Base-by-base conservation (phyloP, 345 rosid species). In the Syzygium grande region DNA sequence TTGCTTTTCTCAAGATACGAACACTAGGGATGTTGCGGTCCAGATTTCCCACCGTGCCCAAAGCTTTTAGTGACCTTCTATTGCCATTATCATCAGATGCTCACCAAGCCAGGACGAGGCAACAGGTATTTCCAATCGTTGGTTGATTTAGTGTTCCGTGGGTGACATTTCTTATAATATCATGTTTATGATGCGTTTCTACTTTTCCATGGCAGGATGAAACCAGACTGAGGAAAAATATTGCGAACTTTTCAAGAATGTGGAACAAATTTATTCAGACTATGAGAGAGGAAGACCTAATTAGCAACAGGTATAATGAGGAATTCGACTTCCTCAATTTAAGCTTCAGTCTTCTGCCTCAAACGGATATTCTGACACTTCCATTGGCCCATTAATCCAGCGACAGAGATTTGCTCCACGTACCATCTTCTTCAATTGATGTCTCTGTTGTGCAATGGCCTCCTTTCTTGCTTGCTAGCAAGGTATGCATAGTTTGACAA, bases 11-110 rank as follows among this genome's bases (percentile, higher is more conserved):
- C 88, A n/a, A 98, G 99, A 98, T 98, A 90, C 94, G 97, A 83
- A 96, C 99, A 27, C 95, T 98, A 77, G 99, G 99, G 88, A 95
- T 98, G 99, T 88, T 98, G 90, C 95, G 98, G 88, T 96, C 99
- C 68, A 93, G 99, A 91, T 98, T 96, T 93, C 92, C 92, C 51
- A 73, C 92, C 77, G 93, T 98, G 87, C 99, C 98, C 87, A 56
- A 85, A 84, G 96, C 95, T 86, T 95, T 98, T 91, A 92, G 94
- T 89, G 58, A 85, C 63, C 89, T 78, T 89, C 98, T 98, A 89
- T 93, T 95, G 92, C 98, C 99, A 79, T 87, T 86, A 85, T 89
- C 87, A 85, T 87, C 93, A 52, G 51, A 53, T 16, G 88, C 61
- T n/a, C 91, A 86, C 59, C 89, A 92, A 85, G 61, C 88, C 79